Conservation (phyloP, 148 eudicot genomes). For the Camellia sinensis region DNA sequence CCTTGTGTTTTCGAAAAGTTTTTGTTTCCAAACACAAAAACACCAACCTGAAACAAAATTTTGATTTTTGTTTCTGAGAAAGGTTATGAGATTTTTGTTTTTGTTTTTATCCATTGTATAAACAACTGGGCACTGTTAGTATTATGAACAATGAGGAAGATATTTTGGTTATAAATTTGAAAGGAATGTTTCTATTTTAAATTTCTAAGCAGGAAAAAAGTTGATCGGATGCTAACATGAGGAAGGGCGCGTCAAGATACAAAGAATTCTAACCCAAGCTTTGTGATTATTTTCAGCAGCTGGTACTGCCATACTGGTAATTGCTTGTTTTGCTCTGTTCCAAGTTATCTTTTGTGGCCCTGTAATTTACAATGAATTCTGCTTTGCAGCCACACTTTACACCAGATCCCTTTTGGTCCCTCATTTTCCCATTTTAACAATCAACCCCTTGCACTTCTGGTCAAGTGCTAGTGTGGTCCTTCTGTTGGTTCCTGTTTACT, state of each 20-base stretch:
- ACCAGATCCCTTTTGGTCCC: no score
- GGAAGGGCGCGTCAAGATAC: not conserved
- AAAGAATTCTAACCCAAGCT: not conserved
- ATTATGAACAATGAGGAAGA: not conserved
- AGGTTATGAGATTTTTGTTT: not conserved
- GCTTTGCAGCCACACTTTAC: no score
- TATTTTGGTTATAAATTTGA: not conserved
- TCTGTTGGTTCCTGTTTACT: no score
- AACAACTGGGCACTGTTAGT: not conserved
- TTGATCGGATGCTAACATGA: constrained; percentile 12
- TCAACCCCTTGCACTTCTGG: no score
- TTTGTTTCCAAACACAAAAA: no score
- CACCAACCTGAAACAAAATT: no score
- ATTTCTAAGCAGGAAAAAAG: not conserved
- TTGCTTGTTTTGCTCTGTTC: constrained; percentile 1
- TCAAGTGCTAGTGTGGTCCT: no score
- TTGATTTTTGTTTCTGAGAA: not conserved
- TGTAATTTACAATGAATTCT: no score
- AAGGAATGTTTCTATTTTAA: not conserved
- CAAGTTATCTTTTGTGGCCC: not conserved
- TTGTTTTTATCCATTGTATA: not conserved
- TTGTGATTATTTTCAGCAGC: not conserved
- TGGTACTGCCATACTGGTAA: not conserved
- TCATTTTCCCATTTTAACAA: no score
- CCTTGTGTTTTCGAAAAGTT: no score